Conservation (phyloP, 345 rosid genomes). For the Eucalyptus curtisii region DNA sequence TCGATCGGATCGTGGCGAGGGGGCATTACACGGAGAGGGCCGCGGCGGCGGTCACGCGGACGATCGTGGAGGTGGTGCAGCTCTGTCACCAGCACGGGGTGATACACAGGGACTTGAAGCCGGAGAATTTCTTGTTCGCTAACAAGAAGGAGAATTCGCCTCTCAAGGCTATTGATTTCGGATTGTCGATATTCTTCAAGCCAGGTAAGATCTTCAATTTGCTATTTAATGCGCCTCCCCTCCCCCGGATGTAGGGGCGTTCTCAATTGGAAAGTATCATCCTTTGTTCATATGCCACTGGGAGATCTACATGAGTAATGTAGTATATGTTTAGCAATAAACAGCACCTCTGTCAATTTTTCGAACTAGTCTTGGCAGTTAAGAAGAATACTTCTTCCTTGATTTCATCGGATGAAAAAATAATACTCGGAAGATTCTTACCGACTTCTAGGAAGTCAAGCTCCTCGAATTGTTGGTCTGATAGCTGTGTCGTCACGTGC, state of each 20-base stretch:
- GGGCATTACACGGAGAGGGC: conserved; percentile 99
- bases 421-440: not conserved
- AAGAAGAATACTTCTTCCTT: not conserved
- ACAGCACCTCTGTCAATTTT: not conserved
- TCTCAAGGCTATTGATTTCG: conserved; percentile 96
- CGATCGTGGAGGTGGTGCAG: conserved; percentile 94
- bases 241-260: not conserved
- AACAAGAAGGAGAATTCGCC: conserved; percentile 99
- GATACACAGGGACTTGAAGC: conserved; percentile 97
- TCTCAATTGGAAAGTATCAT: not conserved
- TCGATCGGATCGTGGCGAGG: conserved; percentile 98
- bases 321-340: not conserved
- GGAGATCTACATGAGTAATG: not conserved
- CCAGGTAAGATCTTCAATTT: conserved; percentile 47
- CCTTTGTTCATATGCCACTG: not conserved
- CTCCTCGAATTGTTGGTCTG: not conserved
- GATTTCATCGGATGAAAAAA: not conserved
- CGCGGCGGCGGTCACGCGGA: conserved; percentile 82
- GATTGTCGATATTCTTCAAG: conserved; percentile 95
- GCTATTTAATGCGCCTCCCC: not conserved
- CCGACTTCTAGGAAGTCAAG: not conserved
- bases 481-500: not conserved
- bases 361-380: not conserved
- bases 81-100: conserved; percentile 96
- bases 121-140: conserved; percentile 94